Conservation (phyloP, 2,329 filamentous ascomycete species). For the Cytospora mali region DNA sequence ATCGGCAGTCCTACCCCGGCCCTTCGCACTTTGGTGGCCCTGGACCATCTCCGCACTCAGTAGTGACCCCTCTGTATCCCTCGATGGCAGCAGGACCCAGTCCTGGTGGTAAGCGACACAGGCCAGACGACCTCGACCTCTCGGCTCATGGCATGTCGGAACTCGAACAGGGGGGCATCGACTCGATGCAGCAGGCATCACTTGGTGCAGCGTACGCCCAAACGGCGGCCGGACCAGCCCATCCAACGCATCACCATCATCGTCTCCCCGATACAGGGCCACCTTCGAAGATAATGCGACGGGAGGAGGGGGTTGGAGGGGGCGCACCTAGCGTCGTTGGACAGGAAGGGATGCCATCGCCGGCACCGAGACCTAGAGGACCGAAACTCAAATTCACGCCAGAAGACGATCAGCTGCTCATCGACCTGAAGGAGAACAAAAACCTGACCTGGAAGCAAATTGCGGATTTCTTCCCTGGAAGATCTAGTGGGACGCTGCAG, state of each 20-base stretch:
- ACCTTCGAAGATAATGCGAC: constrained; percentile 67
- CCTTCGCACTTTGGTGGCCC: constrained; percentile 56
- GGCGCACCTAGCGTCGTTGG: constrained; percentile 84
- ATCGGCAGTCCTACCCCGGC: constrained; percentile 54
- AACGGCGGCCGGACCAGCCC: constrained; percentile 45
- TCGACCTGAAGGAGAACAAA: constrained; percentile 92
- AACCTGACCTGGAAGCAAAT: constrained; percentile 98
- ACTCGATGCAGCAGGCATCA: constrained; percentile 56
- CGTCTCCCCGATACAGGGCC: constrained; percentile 74
- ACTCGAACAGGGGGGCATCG: constrained; percentile 58
- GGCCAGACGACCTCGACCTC: constrained; percentile 62
- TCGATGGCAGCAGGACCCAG: constrained; percentile 41
- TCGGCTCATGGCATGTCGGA: constrained; percentile 53
- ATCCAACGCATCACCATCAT: constrained; percentile 77
- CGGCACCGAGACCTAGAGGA: constrained; percentile 77
- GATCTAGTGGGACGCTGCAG: constrained; percentile 87
- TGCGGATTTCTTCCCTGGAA: constrained; percentile 90
- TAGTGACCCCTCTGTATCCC: constrained; percentile 56
- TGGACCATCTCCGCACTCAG: constrained; percentile 47
- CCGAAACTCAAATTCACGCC: constrained; percentile 94
- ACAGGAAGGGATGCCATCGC: constrained; percentile 82
- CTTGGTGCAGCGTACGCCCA: constrained; percentile 56
- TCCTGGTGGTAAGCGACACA: constrained; percentile 53
- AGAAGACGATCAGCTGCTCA: constrained; percentile 84
- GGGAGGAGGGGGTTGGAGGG: constrained; percentile 55